Conservation (phyloP, 257 asterid genomes). For the Solanum peruvianum region DNA sequence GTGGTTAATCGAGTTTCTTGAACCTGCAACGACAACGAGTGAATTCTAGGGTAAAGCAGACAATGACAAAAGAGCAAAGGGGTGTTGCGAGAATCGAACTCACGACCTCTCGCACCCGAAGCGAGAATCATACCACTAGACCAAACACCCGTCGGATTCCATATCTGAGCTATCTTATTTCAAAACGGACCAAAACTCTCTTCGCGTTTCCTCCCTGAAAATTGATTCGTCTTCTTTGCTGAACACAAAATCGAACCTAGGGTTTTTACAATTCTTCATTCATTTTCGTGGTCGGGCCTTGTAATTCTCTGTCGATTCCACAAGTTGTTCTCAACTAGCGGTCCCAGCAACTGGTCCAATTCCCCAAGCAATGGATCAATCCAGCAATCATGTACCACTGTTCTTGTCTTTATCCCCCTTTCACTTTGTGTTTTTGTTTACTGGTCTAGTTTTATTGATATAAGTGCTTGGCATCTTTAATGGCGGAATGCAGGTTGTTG, state of each 20-base stretch:
- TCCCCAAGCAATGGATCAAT: constrained; percentile 40
- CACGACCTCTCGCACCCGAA: constrained; percentile 25
- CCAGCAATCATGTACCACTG: constrained; percentile 47
- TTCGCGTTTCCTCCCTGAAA: not conserved
- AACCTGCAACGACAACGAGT: too few species aligned
- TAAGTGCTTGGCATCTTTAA: not conserved
- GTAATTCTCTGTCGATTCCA: not conserved
- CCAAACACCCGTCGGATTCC: not conserved
- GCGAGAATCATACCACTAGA: constrained; percentile 12
- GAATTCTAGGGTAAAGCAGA: too few species aligned
- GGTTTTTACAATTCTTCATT: not conserved
- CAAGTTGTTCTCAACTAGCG: not conserved
- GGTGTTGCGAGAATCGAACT: constrained; percentile 18
- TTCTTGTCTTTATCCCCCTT: not conserved
- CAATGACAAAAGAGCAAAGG: not conserved
- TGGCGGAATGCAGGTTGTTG: constrained; percentile 41
- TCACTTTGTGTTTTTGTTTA: not conserved
- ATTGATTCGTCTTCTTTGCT: not conserved
- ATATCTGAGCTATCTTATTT: not conserved
- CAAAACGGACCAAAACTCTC: not conserved
- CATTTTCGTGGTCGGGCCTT: not conserved
- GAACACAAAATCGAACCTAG: not conserved
- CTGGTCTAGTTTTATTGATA: not conserved
- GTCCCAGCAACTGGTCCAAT: not conserved
- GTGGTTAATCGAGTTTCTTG: too few species aligned